Evolutionary conservation across 1,284 basidiomycete species (phyloP).

Genomic region (Trichosporon coremiiforme): DNA sequence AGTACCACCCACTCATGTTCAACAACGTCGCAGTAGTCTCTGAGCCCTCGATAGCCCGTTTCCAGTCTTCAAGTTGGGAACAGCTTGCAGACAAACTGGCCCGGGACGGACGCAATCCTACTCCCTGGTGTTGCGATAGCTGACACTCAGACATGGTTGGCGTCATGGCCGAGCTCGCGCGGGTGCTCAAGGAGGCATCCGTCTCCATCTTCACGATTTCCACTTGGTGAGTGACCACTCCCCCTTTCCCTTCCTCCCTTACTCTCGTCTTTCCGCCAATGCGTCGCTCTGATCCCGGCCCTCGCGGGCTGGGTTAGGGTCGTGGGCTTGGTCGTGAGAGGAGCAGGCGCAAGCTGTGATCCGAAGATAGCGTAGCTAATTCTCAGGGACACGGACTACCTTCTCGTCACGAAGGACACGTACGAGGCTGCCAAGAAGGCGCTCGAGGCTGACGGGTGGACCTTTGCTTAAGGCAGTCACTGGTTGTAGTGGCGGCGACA

Average conservation of each 20-base stretch:
- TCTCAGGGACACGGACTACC: conserved; percentile 44
- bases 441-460: conserved; percentile 38
- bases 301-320: too few relatives aligned
- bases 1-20: conserved; percentile 25
- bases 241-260: background rate
- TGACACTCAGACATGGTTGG: conserved; percentile 61
- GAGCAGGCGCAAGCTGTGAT: too few relatives aligned
- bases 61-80: too few relatives aligned
- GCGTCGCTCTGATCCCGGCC: too few relatives aligned
- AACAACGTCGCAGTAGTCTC: too few relatives aligned
- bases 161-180: conserved; percentile 63
- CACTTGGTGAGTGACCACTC: conserved; percentile 63
- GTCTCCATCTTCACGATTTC: conserved; percentile 68
- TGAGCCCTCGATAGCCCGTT: too few relatives aligned
- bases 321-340: too few relatives aligned
- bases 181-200: conserved; percentile 62
- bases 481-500: background rate
- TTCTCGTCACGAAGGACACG: conserved; percentile 39
- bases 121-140: background rate
- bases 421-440: conserved; percentile 31
- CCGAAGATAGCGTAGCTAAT: conserved; percentile 7
- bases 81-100: too few relatives aligned
- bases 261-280: too few relatives aligned
- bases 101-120: too few relatives aligned
- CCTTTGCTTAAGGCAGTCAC: conserved; percentile 15